Evolutionary conservation across 2,329 filamentous ascomycete genomes (phyloP).

Genomic region (Fusarium guadeloupense): DNA sequence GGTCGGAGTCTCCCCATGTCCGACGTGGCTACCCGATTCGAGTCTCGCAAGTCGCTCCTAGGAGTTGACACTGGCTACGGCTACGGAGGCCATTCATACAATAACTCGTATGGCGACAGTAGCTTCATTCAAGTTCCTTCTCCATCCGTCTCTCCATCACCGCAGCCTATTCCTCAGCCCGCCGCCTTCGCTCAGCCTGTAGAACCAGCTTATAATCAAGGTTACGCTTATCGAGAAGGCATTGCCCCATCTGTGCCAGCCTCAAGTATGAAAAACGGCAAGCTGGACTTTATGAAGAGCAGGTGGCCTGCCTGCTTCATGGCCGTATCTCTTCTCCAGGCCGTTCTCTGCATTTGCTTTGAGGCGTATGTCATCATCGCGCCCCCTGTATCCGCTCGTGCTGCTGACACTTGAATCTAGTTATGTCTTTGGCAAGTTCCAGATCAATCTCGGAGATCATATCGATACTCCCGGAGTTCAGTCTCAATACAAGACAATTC

Average conservation of each 20-base stretch:
- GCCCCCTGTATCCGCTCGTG: not conserved
- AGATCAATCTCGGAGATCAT: slow-evolving; percentile 63
- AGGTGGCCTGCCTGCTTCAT: slow-evolving; percentile 92
- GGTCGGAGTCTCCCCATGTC: slow-evolving; percentile 48
- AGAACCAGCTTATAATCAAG: slow-evolving; percentile 47
- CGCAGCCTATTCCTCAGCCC: slow-evolving; percentile 34
- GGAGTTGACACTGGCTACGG: slow-evolving; percentile 51
- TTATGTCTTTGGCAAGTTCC: slow-evolving; percentile 91
- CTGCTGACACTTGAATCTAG: slow-evolving; percentile 55
- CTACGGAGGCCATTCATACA: slow-evolving; percentile 48
- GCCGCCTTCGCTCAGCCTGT: slow-evolving; percentile 43
- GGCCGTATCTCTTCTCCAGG: slow-evolving; percentile 76
- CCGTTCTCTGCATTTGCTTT: slow-evolving; percentile 80
- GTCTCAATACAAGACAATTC: slow-evolving; percentile 76
- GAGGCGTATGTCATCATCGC: slow-evolving; percentile 74
- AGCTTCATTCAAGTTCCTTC: slow-evolving; percentile 36
- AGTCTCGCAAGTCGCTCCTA: slow-evolving; percentile 54
- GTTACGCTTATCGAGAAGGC: slow-evolving; percentile 52
- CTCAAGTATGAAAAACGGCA: slow-evolving; percentile 45
- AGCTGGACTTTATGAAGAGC: slow-evolving; percentile 79
- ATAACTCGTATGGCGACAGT: slow-evolving; percentile 45
- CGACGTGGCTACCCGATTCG: slow-evolving; percentile 53
- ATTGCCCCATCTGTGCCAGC: slow-evolving; percentile 47
- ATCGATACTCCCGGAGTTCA: slow-evolving; percentile 52
- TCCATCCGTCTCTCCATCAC: slow-evolving; percentile 10